phyloP scores from a whole-genome alignment of 176 grass and related monocot genomes.

The Bolboschoenus planiculmis region DNA sequence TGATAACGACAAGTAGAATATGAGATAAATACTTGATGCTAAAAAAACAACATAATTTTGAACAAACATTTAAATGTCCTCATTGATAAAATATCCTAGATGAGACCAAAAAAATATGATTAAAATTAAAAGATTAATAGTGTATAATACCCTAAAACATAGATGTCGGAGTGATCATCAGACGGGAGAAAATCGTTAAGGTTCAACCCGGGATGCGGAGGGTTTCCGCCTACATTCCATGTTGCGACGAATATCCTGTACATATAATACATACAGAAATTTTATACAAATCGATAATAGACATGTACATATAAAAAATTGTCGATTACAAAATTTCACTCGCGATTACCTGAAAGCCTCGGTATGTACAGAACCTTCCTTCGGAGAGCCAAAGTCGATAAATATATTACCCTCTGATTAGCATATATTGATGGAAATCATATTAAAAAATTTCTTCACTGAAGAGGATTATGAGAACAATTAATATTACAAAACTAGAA shows the following conservation, averaged over 20 bases:
- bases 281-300: background rate
- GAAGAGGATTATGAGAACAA: background rate
- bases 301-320: background rate
- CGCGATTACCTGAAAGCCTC: conserved; percentile 8
- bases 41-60: background rate
- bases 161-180: conserved; percentile 62
- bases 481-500: background rate
- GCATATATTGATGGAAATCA: background rate
- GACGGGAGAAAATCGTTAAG: conserved; percentile 62
- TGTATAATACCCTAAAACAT: conserved; percentile 53
- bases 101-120: background rate
- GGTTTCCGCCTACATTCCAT: conserved; percentile 83
- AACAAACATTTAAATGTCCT: background rate
- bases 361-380: background rate
- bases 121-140: background rate
- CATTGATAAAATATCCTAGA: background rate
- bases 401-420: background rate
- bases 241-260: conserved; percentile 66
- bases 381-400: conserved; percentile 15
- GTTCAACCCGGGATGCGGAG: conserved; percentile 39
- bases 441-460: background rate
- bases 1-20: background rate
- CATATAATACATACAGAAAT: background rate
- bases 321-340: background rate
- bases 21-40: background rate